Evolutionary conservation across 768 basidiomycete species (phyloP), one percentile per base, ranked within the genome.

Genomic region (Hemileccinum rubropunctum): DNA sequence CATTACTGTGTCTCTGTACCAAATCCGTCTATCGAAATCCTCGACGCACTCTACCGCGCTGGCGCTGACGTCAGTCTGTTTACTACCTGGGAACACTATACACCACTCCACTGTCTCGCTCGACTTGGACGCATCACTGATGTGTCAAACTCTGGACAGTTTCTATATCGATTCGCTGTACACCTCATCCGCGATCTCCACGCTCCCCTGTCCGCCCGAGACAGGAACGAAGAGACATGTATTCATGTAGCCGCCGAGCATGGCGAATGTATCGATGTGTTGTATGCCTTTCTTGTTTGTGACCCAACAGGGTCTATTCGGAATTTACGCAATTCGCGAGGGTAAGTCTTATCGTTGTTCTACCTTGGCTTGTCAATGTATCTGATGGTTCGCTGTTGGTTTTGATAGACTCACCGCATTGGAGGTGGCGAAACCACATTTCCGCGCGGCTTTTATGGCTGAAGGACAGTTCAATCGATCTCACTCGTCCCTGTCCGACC

Each of bases 171-270:
- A 55, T 84, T 88, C 64, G 71, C 80, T 63, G 65, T 79, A 55
- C 87, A 90, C 65, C 78, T 90, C 49, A 76, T 90, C 33, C 73
- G 74, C 48, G 83, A 88, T 60, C 79, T 90, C 27, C 80, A 78
- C 27, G 83, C 84, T 6, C 87, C 88, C 0, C 63, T 91, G 36
- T 74, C 79, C 26, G 84, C 88, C 17, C 70, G 74, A 40, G 86
- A 90, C 65, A 77, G 70, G 54, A 67, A 83, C 46, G 80, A 81
- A 56, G 87, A 91, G 61, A 90, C 88, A 3, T 88, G 86, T 71
- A 74, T 91, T 42, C 88, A 91, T 71, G 71, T 88, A 52, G 88
- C 87, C 41, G 88, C 88, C 12, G 86, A 88, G 59, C 79, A 81
- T 56, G 88, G 88, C 40, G 71, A 77, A 47, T 86, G 77, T 65